Evolutionary conservation across 148 eudicot species (phyloP).

Genomic region (Suaeda aralocaspica): DNA sequence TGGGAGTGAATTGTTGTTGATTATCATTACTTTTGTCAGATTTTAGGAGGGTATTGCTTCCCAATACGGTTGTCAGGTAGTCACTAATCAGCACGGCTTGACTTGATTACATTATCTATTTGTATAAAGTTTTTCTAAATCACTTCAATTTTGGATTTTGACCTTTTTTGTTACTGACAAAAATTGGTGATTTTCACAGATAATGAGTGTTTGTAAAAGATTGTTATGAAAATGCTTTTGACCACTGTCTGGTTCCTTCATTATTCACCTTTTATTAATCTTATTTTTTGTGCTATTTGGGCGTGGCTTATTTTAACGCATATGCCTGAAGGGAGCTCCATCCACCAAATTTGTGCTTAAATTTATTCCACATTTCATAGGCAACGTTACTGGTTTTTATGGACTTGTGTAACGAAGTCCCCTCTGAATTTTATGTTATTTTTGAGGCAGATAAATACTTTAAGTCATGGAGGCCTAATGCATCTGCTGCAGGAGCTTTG

Average conservation of each 20-base stretch:
- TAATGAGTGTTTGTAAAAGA: too few relatives aligned
- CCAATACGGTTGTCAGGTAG: neutral
- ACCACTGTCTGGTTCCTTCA: too few relatives aligned
- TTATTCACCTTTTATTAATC: too few relatives aligned
- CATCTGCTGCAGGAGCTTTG: slow-evolving; percentile 6
- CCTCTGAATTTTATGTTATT: neutral
- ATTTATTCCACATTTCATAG: neutral
- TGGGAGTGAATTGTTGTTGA: neutral
- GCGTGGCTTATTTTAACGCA: too few relatives aligned
- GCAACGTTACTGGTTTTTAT: neutral
- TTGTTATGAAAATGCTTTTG: too few relatives aligned
- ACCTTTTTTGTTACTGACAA: too few relatives aligned
- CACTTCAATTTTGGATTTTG: too few relatives aligned
- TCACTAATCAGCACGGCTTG: too few relatives aligned
- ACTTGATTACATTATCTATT: neutral
- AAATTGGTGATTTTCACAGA: too few relatives aligned
- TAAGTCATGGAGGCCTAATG: slow-evolving; percentile 22
- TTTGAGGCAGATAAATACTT: slow-evolving; percentile 21
- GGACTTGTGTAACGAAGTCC: neutral
- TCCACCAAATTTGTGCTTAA: neutral
- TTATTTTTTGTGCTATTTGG: too few relatives aligned
- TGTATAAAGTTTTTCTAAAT: too few relatives aligned
- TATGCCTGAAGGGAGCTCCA: neutral
- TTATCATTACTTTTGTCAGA: neutral
- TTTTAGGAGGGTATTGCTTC: neutral